Conservation (phyloP, 768 basidiomycete species). For the Vararia minispora region DNA sequence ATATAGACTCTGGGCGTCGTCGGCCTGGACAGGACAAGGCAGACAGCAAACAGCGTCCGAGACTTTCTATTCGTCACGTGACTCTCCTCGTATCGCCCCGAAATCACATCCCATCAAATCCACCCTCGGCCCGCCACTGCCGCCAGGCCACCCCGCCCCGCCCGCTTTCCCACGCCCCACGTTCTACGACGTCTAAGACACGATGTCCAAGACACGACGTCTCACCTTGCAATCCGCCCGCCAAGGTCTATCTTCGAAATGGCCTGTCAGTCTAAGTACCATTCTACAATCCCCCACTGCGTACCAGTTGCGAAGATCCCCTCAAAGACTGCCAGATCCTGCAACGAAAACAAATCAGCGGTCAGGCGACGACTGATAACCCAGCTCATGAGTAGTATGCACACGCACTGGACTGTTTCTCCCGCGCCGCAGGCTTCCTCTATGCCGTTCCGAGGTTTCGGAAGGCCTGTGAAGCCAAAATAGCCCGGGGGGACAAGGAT, state of each 20-base stretch:
- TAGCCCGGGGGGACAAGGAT: neutral
- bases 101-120: slow-evolving; percentile 1
- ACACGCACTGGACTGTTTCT: slow-evolving; percentile 1
- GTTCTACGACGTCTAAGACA: slow-evolving; percentile 26
- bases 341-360: slow-evolving; percentile 2
- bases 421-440: neutral
- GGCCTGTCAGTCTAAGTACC: neutral
- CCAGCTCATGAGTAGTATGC: slow-evolving; percentile 3
- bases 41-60: neutral
- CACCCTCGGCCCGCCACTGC: neutral
- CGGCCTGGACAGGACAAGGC: slow-evolving; percentile 1
- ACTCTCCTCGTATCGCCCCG: neutral
- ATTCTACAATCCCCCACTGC: neutral
- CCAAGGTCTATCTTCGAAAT: too few species aligned
- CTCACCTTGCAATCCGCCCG: slow-evolving; percentile 1
- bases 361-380: slow-evolving; percentile 3
- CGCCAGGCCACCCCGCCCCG: neutral
- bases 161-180: slow-evolving; percentile 28
- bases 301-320: slow-evolving; percentile 6
- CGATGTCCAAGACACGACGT: slow-evolving; percentile 17
- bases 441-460: neutral
- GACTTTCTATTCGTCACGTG: neutral
- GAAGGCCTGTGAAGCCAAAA: slow-evolving; percentile 2
- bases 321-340: slow-evolving; percentile 5
- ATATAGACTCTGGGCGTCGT: slow-evolving; percentile 22